Evolutionary conservation across 2,329 filamentous ascomycete genomes (phyloP).

Genomic region (Neopestalotiopsis sp.): DNA sequence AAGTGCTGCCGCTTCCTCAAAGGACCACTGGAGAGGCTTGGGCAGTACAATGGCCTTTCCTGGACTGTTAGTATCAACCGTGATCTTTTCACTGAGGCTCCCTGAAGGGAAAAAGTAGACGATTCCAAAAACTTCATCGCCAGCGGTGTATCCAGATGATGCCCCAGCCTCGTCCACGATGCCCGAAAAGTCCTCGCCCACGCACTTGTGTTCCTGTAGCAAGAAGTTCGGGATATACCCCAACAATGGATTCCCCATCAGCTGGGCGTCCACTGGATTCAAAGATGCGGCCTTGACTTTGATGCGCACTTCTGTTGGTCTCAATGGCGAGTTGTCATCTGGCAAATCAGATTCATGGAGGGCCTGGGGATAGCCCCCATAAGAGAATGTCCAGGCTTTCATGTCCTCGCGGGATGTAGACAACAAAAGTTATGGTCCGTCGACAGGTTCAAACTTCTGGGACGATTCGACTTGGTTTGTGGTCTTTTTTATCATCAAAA

Average conservation of each 20-base stretch:
- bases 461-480: too few species aligned
- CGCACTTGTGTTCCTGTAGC: background rate
- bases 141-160: background rate
- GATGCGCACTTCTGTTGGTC: conserved; percentile 5
- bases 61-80: background rate
- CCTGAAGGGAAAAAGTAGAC: background rate
- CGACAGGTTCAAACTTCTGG: too few species aligned
- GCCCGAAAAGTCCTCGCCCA: conserved; percentile 8
- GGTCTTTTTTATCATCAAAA: too few species aligned
- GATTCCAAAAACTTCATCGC: background rate
- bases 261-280: background rate
- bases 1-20: background rate
- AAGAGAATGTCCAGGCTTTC: conserved; percentile 14
- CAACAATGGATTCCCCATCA: background rate
- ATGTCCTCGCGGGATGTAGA: background rate
- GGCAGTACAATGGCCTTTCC: background rate
- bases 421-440: background rate
- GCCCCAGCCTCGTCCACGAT: background rate
- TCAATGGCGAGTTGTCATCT: background rate
- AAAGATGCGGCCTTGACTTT: conserved; percentile 1
- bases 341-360: conserved; percentile 8
- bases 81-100: background rate
- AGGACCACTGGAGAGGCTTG: background rate
- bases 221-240: background rate
- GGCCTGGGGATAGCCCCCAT: conserved; percentile 9